phyloP scores from a whole-genome alignment of 2,329 filamentous ascomycete species.

The Neurospora sp. region DNA sequence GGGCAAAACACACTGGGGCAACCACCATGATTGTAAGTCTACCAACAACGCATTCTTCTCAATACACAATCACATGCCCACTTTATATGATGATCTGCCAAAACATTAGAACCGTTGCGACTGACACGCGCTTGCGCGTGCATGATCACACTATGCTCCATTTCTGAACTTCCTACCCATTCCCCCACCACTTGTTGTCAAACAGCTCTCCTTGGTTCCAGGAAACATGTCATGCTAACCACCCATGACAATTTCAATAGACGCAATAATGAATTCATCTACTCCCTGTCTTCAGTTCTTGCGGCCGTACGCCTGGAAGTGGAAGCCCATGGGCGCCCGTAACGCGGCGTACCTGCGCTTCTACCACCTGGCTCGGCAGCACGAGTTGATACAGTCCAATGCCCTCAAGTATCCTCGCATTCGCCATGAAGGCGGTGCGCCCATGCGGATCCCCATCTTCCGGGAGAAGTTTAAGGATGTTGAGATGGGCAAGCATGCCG shows the following conservation, averaged over 20 bases:
- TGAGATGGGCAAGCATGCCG: constrained; percentile 10
- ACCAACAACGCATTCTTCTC: neutral
- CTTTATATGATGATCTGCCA: constrained; percentile 39
- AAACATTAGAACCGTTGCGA: constrained; percentile 50
- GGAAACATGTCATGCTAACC: neutral
- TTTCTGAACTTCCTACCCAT: constrained; percentile 28
- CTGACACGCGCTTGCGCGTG: constrained; percentile 39
- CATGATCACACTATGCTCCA: constrained; percentile 43
- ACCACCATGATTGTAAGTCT: constrained; percentile 13
- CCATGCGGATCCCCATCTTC: constrained; percentile 30
- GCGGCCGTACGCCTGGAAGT: constrained; percentile 42
- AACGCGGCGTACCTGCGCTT: constrained; percentile 37
- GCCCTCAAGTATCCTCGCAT: constrained; percentile 48
- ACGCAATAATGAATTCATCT: constrained; percentile 33
- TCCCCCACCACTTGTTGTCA: neutral
- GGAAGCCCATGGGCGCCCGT: constrained; percentile 15
- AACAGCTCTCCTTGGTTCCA: neutral
- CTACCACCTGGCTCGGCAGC: constrained; percentile 33
- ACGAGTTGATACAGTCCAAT: constrained; percentile 39
- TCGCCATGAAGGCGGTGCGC: constrained; percentile 18
- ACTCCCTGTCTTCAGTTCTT: constrained; percentile 38
- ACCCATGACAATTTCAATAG: constrained; percentile 14
- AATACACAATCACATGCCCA: neutral
- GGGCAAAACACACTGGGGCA: neutral
- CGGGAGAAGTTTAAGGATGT: constrained; percentile 24